Conservation (phyloP, 495 filamentous ascomycete genomes). For the Aspergillus kassunensis region DNA sequence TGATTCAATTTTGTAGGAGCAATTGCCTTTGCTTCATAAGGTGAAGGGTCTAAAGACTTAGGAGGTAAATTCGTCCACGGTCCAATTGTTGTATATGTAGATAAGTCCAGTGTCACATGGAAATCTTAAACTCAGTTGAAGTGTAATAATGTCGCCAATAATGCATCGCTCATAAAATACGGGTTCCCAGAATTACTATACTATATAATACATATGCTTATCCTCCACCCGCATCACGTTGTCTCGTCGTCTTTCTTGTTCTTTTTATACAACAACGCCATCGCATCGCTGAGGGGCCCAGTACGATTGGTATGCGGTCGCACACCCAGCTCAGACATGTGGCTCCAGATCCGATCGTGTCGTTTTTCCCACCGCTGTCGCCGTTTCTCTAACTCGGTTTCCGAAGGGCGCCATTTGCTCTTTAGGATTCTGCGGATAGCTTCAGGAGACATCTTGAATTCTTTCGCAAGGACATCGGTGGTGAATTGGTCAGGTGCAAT, state of each 20-base stretch:
- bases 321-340: slow-evolving; percentile 69
- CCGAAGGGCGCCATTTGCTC: slow-evolving; percentile 72
- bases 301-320: slow-evolving; percentile 35
- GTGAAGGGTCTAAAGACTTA: too few relatives aligned
- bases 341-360: slow-evolving; percentile 71
- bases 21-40: background rate
- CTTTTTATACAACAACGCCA: slow-evolving; percentile 25
- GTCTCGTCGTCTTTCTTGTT: background rate
- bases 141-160: background rate
- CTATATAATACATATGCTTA: background rate
- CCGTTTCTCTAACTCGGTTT: slow-evolving; percentile 57
- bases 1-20: background rate
- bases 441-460: slow-evolving; percentile 84
- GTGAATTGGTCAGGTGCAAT: slow-evolving; percentile 72
- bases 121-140: background rate
- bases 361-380: slow-evolving; percentile 72
- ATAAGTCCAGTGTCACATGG: background rate
- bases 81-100: background rate
- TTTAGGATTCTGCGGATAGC: slow-evolving; percentile 81
- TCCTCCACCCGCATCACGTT: background rate
- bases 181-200: background rate
- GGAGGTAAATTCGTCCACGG: too few relatives aligned
- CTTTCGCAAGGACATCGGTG: slow-evolving; percentile 65
- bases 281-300: slow-evolving; percentile 21
- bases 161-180: slow-evolving; percentile 1